These are phyloP conservation scores for Oemleria cerasiformis DNA, from an alignment of 306 rosid species.

Conservation along the genomic window DNA sequence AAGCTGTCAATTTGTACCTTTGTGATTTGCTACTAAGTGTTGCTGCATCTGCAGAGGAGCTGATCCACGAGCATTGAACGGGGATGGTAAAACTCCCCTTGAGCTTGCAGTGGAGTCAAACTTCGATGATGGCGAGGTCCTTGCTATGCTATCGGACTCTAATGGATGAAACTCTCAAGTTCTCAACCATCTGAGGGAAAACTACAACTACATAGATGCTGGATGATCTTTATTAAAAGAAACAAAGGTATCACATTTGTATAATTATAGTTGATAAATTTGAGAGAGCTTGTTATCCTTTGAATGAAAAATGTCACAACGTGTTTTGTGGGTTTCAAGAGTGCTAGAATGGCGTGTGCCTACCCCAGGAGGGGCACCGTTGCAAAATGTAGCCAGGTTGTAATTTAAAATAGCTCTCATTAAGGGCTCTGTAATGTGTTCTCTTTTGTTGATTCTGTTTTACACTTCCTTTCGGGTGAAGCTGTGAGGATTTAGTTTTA, in stretches of 20 bases:
- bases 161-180: slow-evolving; percentile 49
- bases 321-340: slow-evolving; percentile 48
- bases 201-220: slow-evolving; percentile 33
- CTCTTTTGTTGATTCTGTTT: slow-evolving; percentile 45
- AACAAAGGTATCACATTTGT: slow-evolving; percentile 59
- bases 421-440: slow-evolving; percentile 40
- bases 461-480: slow-evolving; percentile 60
- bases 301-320: slow-evolving; percentile 39
- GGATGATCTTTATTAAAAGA: slow-evolving; percentile 15
- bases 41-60: slow-evolving; percentile 70
- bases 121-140: slow-evolving; percentile 57
- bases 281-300: slow-evolving; percentile 43
- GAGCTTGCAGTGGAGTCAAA: slow-evolving; percentile 71
- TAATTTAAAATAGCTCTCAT: slow-evolving; percentile 50
- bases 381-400: slow-evolving; percentile 43
- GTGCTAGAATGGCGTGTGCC: slow-evolving; percentile 63
- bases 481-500: slow-evolving; percentile 49
- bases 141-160: slow-evolving; percentile 55
- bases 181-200: slow-evolving; percentile 16
- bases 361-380: slow-evolving; percentile 53
- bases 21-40: slow-evolving; percentile 19
- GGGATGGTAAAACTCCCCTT: slow-evolving; percentile 79
- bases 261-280: slow-evolving; percentile 52
- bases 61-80: slow-evolving; percentile 75
- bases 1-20: background rate